These are phyloP conservation scores for Penicillium brevicompactum DNA, from an alignment of 2,329 filamentous ascomycete genomes.

Conservation along the genomic window DNA sequence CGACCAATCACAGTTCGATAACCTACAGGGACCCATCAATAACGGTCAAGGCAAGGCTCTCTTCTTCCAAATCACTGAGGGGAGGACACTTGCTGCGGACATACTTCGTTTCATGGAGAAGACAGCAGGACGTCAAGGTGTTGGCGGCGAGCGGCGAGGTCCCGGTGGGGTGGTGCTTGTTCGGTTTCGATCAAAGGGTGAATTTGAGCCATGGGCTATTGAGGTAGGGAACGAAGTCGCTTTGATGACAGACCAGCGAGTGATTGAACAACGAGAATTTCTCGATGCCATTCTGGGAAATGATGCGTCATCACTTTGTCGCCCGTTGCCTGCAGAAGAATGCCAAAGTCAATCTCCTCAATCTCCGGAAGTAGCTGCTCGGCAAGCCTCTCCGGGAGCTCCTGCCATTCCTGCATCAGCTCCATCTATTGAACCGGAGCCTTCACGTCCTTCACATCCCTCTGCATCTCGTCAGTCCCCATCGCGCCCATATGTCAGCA, in stretches of 20 bases:
- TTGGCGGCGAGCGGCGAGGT: conserved; percentile 64
- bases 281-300: conserved; percentile 84
- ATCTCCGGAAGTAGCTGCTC: background rate
- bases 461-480: background rate
- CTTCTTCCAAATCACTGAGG: conserved; percentile 61
- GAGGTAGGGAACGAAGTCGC: conserved; percentile 71
- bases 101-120: conserved; percentile 76
- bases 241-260: conserved; percentile 72
- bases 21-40: conserved; percentile 72
- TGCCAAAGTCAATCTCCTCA: conserved; percentile 34
- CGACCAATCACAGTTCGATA: conserved; percentile 72
- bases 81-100: conserved; percentile 70
- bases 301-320: conserved; percentile 71
- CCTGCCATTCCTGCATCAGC: background rate
- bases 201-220: conserved; percentile 66
- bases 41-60: conserved; percentile 82
- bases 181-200: conserved; percentile 64
- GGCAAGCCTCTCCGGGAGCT: background rate
- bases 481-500: conserved; percentile 36
- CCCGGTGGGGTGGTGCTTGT: conserved; percentile 75
- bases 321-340: conserved; percentile 61
- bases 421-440: background rate
- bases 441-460: background rate
- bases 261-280: conserved; percentile 88
- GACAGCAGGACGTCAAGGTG: conserved; percentile 72